These are phyloP conservation scores for Pleurotus citrinopileatus DNA, from an alignment of 768 basidiomycete species.

Conservation along the genomic window DNA sequence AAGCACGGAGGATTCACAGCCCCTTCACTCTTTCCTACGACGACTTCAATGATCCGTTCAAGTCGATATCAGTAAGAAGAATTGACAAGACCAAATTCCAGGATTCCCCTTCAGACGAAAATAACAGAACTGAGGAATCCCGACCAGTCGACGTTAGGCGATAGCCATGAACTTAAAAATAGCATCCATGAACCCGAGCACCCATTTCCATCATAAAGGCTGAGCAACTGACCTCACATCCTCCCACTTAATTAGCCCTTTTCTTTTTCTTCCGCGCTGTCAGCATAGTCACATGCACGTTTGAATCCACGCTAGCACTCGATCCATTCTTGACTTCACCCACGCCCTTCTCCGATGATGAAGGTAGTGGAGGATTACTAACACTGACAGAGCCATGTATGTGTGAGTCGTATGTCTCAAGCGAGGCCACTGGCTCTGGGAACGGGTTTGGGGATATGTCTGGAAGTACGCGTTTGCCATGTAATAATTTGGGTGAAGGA, in stretches of 20 bases:
- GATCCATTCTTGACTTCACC: conserved; percentile 6
- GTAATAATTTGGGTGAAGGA: conserved; percentile 38
- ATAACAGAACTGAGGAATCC: too few relatives aligned
- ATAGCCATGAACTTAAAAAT: too few relatives aligned
- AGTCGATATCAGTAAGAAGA: too few relatives aligned
- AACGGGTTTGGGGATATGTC: conserved; percentile 68
- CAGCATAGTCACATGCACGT: conserved; percentile 50
- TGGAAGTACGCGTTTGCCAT: conserved; percentile 25
- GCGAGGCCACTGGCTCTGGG: conserved; percentile 59
- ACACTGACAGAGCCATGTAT: conserved; percentile 60
- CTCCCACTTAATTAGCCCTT: conserved; percentile 24
- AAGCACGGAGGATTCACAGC: too few relatives aligned
- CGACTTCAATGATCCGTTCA: too few relatives aligned
- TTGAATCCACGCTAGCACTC: conserved; percentile 9
- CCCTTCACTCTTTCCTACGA: too few relatives aligned
- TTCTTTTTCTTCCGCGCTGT: conserved; percentile 59
- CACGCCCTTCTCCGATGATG: background rate
- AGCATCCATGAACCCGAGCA: too few relatives aligned
- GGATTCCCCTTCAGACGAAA: too few relatives aligned
- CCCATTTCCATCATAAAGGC: conserved; percentile 6
- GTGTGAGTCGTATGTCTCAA: conserved; percentile 56
- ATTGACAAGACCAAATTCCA: too few relatives aligned
- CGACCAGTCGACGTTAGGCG: too few relatives aligned
- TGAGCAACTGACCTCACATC: background rate
- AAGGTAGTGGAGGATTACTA: conserved; percentile 38